Percentiles rank a stretch among this genome's conserved stretches.
phyloP scores from a whole-genome alignment of 2,329 filamentous ascomycete genomes.

The Domatiomyces catenatus region DNA sequence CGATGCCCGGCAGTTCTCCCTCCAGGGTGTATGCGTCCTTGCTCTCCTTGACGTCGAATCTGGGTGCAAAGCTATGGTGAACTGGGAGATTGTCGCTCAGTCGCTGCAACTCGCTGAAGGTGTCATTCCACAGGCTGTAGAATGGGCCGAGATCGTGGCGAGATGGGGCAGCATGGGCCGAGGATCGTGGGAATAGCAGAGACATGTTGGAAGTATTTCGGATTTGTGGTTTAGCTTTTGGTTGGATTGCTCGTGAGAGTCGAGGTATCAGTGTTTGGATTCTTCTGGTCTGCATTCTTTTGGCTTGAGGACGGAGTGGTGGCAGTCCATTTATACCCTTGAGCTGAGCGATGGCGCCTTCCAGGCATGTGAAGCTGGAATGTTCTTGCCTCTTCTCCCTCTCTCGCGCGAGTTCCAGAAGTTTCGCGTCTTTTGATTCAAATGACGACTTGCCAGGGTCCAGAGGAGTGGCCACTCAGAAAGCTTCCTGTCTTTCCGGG shows the following conservation, averaged over 20 bases:
- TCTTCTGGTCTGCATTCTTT: background rate
- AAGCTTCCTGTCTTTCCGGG: background rate
- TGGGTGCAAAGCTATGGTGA: conserved; percentile 25
- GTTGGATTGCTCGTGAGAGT: background rate
- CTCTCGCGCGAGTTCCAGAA: background rate
- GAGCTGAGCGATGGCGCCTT: background rate
- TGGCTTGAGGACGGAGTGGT: background rate
- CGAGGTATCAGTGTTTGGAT: background rate
- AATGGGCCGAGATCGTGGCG: conserved; percentile 10
- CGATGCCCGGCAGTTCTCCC: conserved; percentile 35
- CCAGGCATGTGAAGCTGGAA: background rate
- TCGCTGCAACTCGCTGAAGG: conserved; percentile 16
- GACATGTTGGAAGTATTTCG: conserved; percentile 6
- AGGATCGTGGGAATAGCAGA: conserved; percentile 7
- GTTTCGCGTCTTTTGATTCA: background rate
- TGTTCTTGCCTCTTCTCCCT: background rate
- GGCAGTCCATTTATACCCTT: background rate
- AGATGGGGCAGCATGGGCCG: conserved; percentile 7
- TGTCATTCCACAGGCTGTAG: conserved; percentile 16
- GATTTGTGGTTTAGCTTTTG: background rate
- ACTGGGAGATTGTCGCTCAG: conserved; percentile 11
- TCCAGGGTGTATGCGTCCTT: conserved; percentile 31
- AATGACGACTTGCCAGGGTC: background rate
- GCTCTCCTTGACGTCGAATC: conserved; percentile 34
- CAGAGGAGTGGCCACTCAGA: background rate